phyloP scores from a whole-genome alignment of 192 early-diverging fungal species.

The Backusella mclennaniae region DNA sequence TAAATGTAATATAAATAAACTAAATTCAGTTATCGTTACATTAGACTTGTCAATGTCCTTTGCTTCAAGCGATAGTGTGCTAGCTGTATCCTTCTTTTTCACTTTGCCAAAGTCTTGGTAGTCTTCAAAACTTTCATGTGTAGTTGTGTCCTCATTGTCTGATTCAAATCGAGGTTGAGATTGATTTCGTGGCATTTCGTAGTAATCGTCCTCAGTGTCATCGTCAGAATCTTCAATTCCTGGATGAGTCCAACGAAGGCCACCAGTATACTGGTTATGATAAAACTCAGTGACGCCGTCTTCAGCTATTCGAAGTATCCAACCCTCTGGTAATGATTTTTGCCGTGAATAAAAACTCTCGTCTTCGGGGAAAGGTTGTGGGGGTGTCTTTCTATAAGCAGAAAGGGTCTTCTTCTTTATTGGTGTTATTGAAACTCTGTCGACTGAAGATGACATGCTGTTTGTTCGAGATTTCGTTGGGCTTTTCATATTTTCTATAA shows the following conservation, averaged over 20 bases:
- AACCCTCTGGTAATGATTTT: slow-evolving; percentile 21
- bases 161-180: background rate
- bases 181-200: slow-evolving; percentile 1
- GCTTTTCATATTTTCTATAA: background rate
- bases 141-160: background rate
- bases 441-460: slow-evolving; percentile 1
- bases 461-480: slow-evolving; percentile 5
- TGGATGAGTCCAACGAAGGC: slow-evolving; percentile 39
- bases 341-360: background rate
- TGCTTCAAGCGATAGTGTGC: background rate
- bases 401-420: slow-evolving; percentile 7
- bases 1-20: background rate
- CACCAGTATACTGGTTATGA: slow-evolving; percentile 36
- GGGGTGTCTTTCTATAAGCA: background rate
- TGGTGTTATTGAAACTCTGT: background rate
- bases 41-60: background rate
- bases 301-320: slow-evolving; percentile 27
- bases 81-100: background rate
- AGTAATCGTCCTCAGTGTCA: slow-evolving; percentile 11
- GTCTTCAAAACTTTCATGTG: slow-evolving; percentile 3
- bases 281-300: slow-evolving; percentile 38
- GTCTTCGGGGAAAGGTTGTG: background rate
- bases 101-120: background rate
- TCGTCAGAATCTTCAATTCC: slow-evolving; percentile 19
- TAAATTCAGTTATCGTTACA: background rate